Evolutionary conservation across 768 basidiomycete species (phyloP), one percentile per base, ranked within the genome.

Genomic region (Mrakia blollopis): DNA sequence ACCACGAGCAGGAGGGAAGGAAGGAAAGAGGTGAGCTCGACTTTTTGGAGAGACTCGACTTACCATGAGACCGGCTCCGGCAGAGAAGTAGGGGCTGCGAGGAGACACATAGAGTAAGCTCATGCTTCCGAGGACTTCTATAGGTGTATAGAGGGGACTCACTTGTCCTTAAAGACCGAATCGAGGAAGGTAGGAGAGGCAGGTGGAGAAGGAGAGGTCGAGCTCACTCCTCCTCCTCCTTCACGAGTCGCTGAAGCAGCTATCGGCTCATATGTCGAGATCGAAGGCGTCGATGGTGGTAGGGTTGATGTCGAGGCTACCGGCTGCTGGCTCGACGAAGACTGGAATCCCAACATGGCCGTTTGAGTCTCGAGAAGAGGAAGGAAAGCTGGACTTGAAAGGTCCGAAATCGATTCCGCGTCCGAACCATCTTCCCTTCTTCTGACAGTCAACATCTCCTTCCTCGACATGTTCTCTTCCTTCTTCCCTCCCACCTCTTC

Each of bases 41-140:
- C 37, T 68, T 37, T 50, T 72, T 25, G 50, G 47, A 30, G 9
- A 28, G 52, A 54, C 85, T 76, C 79, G 52, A 54, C 85, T 76
- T 80, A 95, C 96, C 94, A 98, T 95, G 52, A 99, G 88, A 50
- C 96, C 97, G 81, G 98, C 98, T 37, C 97, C 96, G 68, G 96
- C 97, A 82, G 96, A 93, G 82, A 99, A 98, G 85, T 94, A 95
- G 52, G 94, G 96, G 83, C 97, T 99, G 80, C 6, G 35, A 13
- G 14, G 39, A 23, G 9, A n/a, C 63, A 65, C 35, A 23, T 0
- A 32, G 14, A 8, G 32, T 35, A 2, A 9, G 7, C 6, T 32
- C 21, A 32, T 32, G 2, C 10, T 32, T 32, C n/a, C n/a, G n/a
- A n/a, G n/a, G n/a, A n/a, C n/a, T 32, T 35, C 21, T 1, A 37